These are phyloP conservation scores for Cordyceps cateniannulata DNA, from an alignment of 2,329 filamentous ascomycete genomes.

Conservation along the genomic window DNA sequence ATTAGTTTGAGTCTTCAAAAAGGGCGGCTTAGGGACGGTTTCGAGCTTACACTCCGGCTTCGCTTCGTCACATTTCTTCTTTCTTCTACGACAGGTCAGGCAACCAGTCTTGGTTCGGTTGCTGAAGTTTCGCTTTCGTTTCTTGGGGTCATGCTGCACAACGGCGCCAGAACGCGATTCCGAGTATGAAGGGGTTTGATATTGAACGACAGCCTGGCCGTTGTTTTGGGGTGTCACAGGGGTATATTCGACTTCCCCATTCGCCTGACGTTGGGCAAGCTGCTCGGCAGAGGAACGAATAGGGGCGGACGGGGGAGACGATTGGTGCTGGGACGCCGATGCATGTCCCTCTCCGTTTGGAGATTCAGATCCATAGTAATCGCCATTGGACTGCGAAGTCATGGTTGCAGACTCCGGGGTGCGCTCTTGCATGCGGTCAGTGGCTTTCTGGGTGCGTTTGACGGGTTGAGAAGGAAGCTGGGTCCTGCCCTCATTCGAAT, in stretches of 20 bases:
- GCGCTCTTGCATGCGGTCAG: constrained; percentile 21
- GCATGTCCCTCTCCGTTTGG: constrained; percentile 36
- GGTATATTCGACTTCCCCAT: constrained; percentile 43
- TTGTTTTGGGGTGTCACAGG: constrained; percentile 36
- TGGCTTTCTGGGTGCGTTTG: constrained; percentile 19
- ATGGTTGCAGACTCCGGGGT: constrained; percentile 34
- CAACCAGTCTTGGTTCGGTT: constrained; percentile 95
- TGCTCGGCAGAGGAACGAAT: constrained; percentile 27
- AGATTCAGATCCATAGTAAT: constrained; percentile 38
- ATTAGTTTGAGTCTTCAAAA: constrained; percentile 2
- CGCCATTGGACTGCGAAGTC: constrained; percentile 34
- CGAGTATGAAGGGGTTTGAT: constrained; percentile 35
- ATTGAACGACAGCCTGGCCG: constrained; percentile 34
- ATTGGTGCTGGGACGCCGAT: constrained; percentile 35
- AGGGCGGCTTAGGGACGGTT: constrained; percentile 30
- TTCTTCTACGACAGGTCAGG: constrained; percentile 81
- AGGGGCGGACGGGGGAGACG: neutral
- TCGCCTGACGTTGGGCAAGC: constrained; percentile 29
- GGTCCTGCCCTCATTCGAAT: constrained; percentile 47
- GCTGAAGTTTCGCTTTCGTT: constrained; percentile 76
- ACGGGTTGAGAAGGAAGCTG: constrained; percentile 22
- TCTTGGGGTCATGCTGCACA: constrained; percentile 57
- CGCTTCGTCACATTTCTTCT: constrained; percentile 96
- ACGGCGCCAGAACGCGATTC: constrained; percentile 42
- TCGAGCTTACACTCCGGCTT: constrained; percentile 93